Percentiles rank a stretch among this genome's conserved stretches.
These are phyloP conservation scores for Xylaria sp. DNA, from an alignment of 2,329 filamentous ascomycete species.

Conservation along the genomic window DNA sequence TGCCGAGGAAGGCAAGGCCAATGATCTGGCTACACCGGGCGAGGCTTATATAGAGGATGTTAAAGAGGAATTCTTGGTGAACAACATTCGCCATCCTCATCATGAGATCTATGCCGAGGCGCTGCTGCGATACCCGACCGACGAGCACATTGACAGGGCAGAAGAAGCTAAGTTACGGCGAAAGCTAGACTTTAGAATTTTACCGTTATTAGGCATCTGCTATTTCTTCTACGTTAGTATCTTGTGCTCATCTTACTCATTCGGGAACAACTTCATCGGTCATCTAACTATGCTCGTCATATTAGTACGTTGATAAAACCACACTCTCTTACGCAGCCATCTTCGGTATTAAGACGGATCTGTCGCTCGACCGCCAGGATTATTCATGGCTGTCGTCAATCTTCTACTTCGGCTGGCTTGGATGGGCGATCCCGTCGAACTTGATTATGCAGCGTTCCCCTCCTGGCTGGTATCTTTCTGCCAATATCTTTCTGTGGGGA, in stretches of 20 bases:
- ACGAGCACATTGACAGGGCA: constrained; percentile 13
- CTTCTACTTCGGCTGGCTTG: constrained; percentile 52
- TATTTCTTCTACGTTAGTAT: constrained; percentile 25
- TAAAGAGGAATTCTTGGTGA: not conserved
- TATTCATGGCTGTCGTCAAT: constrained; percentile 46
- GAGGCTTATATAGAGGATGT: constrained; percentile 12
- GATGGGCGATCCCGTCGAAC: constrained; percentile 57
- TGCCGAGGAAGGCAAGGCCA: not conserved
- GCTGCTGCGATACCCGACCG: constrained; percentile 20
- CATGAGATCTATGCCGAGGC: constrained; percentile 16
- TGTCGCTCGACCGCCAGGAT: constrained; percentile 40
- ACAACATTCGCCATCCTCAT: constrained; percentile 19
- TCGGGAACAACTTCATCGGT: not conserved
- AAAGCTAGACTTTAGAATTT: constrained; percentile 17
- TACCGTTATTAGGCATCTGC: constrained; percentile 17
- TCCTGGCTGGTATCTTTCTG: constrained; percentile 52
- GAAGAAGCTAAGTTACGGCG: constrained; percentile 19
- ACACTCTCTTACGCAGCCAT: constrained; percentile 46
- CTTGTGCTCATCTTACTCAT: not conserved
- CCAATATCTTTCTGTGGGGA: constrained; percentile 57
- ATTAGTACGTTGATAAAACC: constrained; percentile 48
- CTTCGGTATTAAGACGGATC: constrained; percentile 43
- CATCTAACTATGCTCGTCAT: not conserved
- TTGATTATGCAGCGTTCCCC: constrained; percentile 49
- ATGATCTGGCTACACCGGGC: not conserved